Evolutionary conservation across 176 grass and related monocot genomes (phyloP).

Genomic region (Chloris gayana): DNA sequence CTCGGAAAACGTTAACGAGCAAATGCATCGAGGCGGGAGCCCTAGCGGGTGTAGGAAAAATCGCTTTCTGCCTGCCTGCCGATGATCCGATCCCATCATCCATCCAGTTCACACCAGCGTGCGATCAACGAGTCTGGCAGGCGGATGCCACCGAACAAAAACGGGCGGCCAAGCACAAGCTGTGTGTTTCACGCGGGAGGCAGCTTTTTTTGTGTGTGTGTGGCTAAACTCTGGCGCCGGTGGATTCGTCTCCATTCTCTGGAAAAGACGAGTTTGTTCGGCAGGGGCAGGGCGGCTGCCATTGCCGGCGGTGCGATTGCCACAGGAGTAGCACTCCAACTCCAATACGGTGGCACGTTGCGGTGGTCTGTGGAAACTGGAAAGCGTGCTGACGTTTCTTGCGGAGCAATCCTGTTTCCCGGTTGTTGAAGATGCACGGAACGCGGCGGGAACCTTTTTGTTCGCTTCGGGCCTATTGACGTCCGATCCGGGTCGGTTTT

Average conservation of each 20-base stretch:
- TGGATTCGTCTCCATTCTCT: neutral
- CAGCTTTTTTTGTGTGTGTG: neutral
- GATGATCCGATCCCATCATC: neutral
- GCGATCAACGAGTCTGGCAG: neutral
- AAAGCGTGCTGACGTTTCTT: slow-evolving; percentile 18
- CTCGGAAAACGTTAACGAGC: neutral
- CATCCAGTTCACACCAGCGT: neutral
- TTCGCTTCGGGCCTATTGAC: neutral
- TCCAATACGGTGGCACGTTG: slow-evolving; percentile 12
- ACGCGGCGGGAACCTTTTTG: neutral
- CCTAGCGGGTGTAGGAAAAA: too few relatives aligned
- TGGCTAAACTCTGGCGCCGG: neutral
- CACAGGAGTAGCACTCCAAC: neutral
- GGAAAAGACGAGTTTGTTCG: neutral
- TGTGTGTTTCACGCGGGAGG: neutral
- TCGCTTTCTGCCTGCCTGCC: neutral
- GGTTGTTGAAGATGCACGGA: slow-evolving; percentile 32
- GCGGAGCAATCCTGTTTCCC: neutral
- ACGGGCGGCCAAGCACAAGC: neutral
- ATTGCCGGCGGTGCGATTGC: neutral
- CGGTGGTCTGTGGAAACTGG: neutral
- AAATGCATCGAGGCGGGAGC: neutral
- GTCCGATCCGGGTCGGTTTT: neutral
- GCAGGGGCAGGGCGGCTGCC: neutral
- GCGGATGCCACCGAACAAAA: neutral